Evolutionary conservation across 179 eudicot genomes (phyloP), one percentile per base, ranked within the genome.

Genomic region (Drosera spatulata): DNA sequence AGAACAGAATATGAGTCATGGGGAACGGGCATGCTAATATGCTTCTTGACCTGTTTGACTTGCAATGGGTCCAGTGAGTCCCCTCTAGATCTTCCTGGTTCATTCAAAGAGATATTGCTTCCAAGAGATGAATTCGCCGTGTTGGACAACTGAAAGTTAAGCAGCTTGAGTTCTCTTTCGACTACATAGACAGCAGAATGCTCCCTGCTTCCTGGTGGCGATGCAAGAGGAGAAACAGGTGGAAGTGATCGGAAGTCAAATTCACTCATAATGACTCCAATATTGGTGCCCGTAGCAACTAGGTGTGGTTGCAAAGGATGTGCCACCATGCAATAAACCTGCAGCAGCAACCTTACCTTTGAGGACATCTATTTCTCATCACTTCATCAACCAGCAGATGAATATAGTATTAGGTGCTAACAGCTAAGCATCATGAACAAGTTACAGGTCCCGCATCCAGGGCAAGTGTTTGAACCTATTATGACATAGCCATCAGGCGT

Each of bases 251-350:
- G 88, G 41, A 88, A 70, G 81, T 93, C 99, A 76, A 93, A 86
- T 73, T 93, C 99, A 42, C 94, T 79, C 69, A 93, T 75, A 65
- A 89, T 85, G 58, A 86, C 67, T 63, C 99, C 96, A 64, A 86
- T 73, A 73, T 89, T 89, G 60, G 95, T 86, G 66, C 99, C 99
- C 59, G 95, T 85, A 63, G 99, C 97, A 72, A 89, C 99, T 74
- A 93, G 85, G 73, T 89, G 99, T 43, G 97, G 97, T 63, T 93
- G 99, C 69, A 93, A 79, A 67, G 97, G 85, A 84, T 93, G 99
- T 43, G 88, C 94, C 62, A 87, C 97, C 99, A 89, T 93, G 70
- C 95, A 89, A 76, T 85, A 93, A 63, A 86, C 95, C 97, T 89
- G 82, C 71, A 75, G n/a, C 42, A 56, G 59, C 47, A 67, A 51